These are phyloP conservation scores for Rhododendron ferrugineum DNA, from an alignment of 148 eudicot genomes.

Conservation along the genomic window DNA sequence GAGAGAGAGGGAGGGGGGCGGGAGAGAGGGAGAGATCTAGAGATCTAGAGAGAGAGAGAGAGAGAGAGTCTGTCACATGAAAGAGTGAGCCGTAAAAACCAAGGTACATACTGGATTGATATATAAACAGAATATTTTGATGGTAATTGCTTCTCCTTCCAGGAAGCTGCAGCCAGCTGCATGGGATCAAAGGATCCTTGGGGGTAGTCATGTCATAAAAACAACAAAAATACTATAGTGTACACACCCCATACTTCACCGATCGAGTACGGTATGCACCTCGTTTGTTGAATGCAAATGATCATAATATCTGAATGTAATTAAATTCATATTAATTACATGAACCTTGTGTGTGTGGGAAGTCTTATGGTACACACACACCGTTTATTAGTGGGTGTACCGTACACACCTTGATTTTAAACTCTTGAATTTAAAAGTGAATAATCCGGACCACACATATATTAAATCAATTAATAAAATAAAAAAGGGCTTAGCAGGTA, in stretches of 20 bases:
- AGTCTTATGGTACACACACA: too few species aligned
- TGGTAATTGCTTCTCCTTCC: conserved; percentile 1
- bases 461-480: too few species aligned
- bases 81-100: neutral
- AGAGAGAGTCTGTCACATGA: neutral
- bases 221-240: neutral
- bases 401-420: too few species aligned
- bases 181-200: neutral
- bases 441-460: too few species aligned
- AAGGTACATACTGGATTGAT: neutral
- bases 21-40: neutral
- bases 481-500: too few species aligned
- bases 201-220: neutral
- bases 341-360: too few species aligned
- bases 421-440: too few species aligned
- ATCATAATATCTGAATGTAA: neutral
- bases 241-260: neutral
- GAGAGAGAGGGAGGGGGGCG: too few species aligned
- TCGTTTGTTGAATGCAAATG: neutral
- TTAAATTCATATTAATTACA: neutral
- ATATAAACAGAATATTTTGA: neutral
- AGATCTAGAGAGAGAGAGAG: neutral
- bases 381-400: too few species aligned
- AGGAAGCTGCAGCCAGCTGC: conserved; percentile 15
- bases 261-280: neutral